These are phyloP conservation scores for Candida sojae DNA, from an alignment of 1,139 yeast genomes.

Conservation along the genomic window DNA sequence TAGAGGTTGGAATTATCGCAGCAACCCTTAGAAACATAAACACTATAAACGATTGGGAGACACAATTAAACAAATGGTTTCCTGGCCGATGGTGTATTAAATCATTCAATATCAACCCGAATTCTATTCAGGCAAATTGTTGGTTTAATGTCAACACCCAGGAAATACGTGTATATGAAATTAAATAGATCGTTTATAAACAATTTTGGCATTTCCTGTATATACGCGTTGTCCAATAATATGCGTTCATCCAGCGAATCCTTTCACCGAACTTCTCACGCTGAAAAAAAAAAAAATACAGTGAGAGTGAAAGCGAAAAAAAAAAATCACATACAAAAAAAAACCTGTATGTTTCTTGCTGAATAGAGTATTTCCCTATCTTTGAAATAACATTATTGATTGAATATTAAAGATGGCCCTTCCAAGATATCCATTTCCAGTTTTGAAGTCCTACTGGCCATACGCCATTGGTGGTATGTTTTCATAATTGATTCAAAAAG, in stretches of 20 bases:
- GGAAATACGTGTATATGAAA: constrained; percentile 42
- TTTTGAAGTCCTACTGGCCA: constrained; percentile 51
- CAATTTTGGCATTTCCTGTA: constrained; percentile 10
- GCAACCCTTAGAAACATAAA: constrained; percentile 71
- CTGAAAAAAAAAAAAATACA: constrained; percentile 1
- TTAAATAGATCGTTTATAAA: background rate
- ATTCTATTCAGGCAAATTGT: constrained; percentile 18
- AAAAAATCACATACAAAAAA: background rate
- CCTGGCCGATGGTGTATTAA: constrained; percentile 24
- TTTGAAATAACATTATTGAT: background rate
- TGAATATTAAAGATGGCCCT: constrained; percentile 14
- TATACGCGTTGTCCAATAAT: constrained; percentile 14
- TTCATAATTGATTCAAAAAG: background rate
- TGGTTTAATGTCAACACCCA: constrained; percentile 40
- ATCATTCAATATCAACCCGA: constrained; percentile 19
- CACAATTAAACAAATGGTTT: constrained; percentile 30
- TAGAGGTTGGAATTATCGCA: constrained; percentile 50
- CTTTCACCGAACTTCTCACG: constrained; percentile 5
- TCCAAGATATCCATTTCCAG: constrained; percentile 47
- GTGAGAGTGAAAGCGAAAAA: constrained; percentile 5
- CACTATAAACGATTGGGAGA: constrained; percentile 59
- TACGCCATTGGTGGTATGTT: constrained; percentile 54
- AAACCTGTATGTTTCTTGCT: background rate
- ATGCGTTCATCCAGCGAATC: constrained; percentile 6
- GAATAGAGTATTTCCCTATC: background rate